These are phyloP conservation scores for Cyberlindnera euphorbiae DNA, from an alignment of 805 yeast genomes.

Conservation along the genomic window DNA sequence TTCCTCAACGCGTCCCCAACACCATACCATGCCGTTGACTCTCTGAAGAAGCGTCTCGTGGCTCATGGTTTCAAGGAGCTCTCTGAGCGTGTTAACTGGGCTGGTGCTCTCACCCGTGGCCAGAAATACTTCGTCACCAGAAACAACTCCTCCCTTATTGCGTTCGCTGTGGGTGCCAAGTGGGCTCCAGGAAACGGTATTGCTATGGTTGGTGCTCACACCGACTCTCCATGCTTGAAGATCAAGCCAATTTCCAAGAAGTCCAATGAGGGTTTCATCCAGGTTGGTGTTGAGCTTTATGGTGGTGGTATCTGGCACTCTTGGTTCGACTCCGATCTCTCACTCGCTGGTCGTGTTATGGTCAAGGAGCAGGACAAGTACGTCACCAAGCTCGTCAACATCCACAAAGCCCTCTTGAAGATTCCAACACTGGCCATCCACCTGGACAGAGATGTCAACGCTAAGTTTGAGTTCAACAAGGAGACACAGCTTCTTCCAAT, in stretches of 20 bases:
- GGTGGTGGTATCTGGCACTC: slow-evolving; percentile 97
- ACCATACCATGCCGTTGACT: slow-evolving; percentile 87
- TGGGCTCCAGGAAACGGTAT: slow-evolving; percentile 77
- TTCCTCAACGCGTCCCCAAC: slow-evolving; percentile 86
- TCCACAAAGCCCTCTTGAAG: slow-evolving; percentile 78
- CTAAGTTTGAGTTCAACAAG: slow-evolving; percentile 81
- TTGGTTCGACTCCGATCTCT: slow-evolving; percentile 93
- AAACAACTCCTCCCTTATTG: slow-evolving; percentile 83
- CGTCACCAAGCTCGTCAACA: slow-evolving; percentile 67
- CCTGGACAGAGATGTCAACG: slow-evolving; percentile 69
- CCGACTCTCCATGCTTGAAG: slow-evolving; percentile 88
- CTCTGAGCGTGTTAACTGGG: slow-evolving; percentile 71
- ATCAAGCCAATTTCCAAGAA: slow-evolving; percentile 82
- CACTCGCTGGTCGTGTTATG: slow-evolving; percentile 88
- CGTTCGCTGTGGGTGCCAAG: slow-evolving; percentile 73
- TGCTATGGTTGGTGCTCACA: slow-evolving; percentile 92
- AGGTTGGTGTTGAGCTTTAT: slow-evolving; percentile 89
- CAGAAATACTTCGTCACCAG: slow-evolving; percentile 83
- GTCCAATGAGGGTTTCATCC: slow-evolving; percentile 68
- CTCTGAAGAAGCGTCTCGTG: slow-evolving; percentile 49
- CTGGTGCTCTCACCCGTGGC: slow-evolving; percentile 43
- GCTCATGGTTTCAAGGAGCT: slow-evolving; percentile 70
- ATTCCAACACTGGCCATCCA: slow-evolving; percentile 96
- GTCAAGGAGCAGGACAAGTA: slow-evolving; percentile 43
- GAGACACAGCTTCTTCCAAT: slow-evolving; percentile 86